These are phyloP conservation scores for Solanum sejunctum DNA, from an alignment of 257 asterid genomes.

Conservation along the genomic window DNA sequence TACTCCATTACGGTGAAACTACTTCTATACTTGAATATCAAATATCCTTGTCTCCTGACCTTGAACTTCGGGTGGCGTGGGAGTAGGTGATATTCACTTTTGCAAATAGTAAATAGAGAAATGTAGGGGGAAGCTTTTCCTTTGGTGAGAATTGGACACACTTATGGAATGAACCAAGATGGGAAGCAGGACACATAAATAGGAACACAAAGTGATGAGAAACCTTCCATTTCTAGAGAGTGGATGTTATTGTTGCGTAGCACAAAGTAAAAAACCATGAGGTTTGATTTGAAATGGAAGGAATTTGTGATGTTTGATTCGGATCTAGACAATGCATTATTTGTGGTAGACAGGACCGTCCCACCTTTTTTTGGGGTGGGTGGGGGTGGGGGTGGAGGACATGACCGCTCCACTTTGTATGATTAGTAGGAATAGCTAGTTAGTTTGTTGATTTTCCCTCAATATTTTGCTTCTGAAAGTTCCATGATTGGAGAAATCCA, in stretches of 20 bases:
- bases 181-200: neutral
- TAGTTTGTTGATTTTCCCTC: neutral
- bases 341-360: neutral
- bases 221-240: neutral
- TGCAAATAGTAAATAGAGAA: neutral
- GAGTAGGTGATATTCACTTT: neutral
- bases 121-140: neutral
- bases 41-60: neutral
- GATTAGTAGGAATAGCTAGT: neutral
- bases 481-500: neutral
- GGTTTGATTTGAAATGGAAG: neutral
- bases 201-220: neutral
- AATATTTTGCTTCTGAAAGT: neutral
- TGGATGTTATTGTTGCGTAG: neutral
- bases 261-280: neutral
- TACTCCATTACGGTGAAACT: neutral
- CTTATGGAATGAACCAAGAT: neutral
- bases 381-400: too few species aligned
- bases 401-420: neutral
- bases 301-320: neutral
- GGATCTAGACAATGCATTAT: neutral
- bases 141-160: neutral
- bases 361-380: neutral
- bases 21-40: neutral
- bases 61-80: neutral